Percentiles rank a stretch among this genome's conserved stretches.
phyloP scores from a whole-genome alignment of 2,329 filamentous ascomycete species.

The Phaeosphaeriaceae sp. region DNA sequence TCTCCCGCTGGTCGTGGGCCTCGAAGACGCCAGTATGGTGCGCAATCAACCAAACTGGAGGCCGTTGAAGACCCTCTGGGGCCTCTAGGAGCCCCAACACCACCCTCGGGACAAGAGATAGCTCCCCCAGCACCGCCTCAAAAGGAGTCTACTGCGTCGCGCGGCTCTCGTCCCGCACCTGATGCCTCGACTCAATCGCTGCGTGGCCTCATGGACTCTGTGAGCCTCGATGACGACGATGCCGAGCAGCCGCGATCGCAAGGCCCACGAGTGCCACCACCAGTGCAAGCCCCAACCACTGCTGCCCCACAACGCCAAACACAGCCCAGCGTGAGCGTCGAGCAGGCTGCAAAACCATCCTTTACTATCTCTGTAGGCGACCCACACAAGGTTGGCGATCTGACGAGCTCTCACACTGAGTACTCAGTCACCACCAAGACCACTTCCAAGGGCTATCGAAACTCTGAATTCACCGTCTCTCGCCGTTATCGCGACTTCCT shows the following conservation, averaged over 20 bases:
- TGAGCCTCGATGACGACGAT: constrained; percentile 73
- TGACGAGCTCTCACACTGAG: constrained; percentile 96
- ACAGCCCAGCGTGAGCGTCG: constrained; percentile 84
- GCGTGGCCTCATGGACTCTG: constrained; percentile 65
- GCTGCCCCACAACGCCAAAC: constrained; percentile 58
- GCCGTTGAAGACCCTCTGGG: constrained; percentile 78
- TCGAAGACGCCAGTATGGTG: constrained; percentile 67
- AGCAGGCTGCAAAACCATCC: constrained; percentile 89
- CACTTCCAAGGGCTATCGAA: constrained; percentile 92
- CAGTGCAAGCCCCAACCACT: constrained; percentile 60
- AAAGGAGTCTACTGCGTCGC: constrained; percentile 64
- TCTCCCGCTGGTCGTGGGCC: constrained; percentile 58
- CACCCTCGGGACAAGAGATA: constrained; percentile 57
- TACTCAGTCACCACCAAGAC: constrained; percentile 97
- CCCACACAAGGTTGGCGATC: constrained; percentile 95
- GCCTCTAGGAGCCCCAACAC: constrained; percentile 72
- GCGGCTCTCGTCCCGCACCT: constrained; percentile 57
- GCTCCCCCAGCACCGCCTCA: constrained; percentile 72
- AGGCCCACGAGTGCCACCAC: constrained; percentile 69
- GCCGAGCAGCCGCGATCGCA: constrained; percentile 52
- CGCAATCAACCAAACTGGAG: constrained; percentile 78
- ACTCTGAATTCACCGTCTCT: constrained; percentile 90
- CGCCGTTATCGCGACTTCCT: constrained; percentile 95
- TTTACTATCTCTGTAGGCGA: constrained; percentile 94
- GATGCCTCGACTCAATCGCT: constrained; percentile 59